A percentile compares a stretch with the other conserved stretches of the same genome.
Evolutionary conservation across 2,329 filamentous ascomycete genomes (phyloP).

Genomic region (Trichoderma guizhouense): DNA sequence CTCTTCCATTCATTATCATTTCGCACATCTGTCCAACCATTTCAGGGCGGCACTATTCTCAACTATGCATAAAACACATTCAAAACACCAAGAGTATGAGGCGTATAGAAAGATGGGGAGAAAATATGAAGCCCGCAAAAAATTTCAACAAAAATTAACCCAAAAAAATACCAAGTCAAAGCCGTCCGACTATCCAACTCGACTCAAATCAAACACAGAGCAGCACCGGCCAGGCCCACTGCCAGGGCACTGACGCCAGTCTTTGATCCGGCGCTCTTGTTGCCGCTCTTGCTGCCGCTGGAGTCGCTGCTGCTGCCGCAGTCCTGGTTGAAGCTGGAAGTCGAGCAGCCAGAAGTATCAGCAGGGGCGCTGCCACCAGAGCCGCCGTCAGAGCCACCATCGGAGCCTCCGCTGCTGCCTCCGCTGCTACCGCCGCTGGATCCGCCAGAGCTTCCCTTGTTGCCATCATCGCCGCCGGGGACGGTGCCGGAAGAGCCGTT

Average conservation of each 20-base stretch:
- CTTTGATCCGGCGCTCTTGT: slow-evolving; percentile 33
- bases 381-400: slow-evolving; percentile 21
- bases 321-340: slow-evolving; percentile 40
- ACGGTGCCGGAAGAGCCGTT: slow-evolving; percentile 26
- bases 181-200: not conserved
- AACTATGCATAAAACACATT: slow-evolving; percentile 6
- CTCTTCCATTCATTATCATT: slow-evolving; percentile 5
- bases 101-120: not conserved
- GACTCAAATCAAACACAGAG: slow-evolving; percentile 32
- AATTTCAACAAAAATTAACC: not conserved
- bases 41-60: not conserved
- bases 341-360: slow-evolving; percentile 34
- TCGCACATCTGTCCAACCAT: not conserved
- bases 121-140: not conserved
- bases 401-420: slow-evolving; percentile 21
- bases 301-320: slow-evolving; percentile 34
- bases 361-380: slow-evolving; percentile 22
- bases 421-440: slow-evolving; percentile 6
- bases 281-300: slow-evolving; percentile 30
- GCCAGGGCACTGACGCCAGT: slow-evolving; percentile 36
- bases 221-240: slow-evolving; percentile 36
- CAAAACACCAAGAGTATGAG: not conserved
- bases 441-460: slow-evolving; percentile 14
- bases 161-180: not conserved
- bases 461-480: slow-evolving; percentile 19